Base-by-base conservation (phyloP, 345 rosid genomes). In the Lepidium didymum region DNA sequence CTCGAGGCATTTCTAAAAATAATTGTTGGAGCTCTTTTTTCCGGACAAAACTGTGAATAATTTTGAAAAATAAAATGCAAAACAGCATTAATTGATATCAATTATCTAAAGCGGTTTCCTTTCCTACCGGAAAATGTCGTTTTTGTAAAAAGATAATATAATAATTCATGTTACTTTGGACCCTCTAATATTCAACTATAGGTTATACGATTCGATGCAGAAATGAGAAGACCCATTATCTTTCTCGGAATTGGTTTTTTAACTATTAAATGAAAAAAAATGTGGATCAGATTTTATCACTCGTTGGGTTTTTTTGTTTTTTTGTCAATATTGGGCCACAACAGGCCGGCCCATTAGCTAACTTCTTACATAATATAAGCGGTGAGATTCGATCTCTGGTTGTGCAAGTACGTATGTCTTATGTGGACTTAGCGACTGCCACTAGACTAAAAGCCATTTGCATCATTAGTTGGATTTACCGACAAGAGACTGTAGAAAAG, bases 121-220 rank as follows among this genome's bases (percentile, higher is more conserved):
- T 45, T 19, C 47, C 50, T 27, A 27, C 40, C 23, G 4, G 50
- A 13, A 31, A 71, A 62, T 25, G 69, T 71, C 27, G 36, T 18
- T 54, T 18, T 21, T 11, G 31, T 47, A 11, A 12, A 58, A 58
- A 40, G 18, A 40, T 52, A 41, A 31, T 35, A 67, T 35, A 67
- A 55, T 55, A 63, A 63, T 37, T 62, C 62, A 44, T 67, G 69
- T 63, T 71, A 71, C 49, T 23, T 43, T 71, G 68, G 56, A 54
- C 75, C 75, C 50, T 54, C 63, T 34, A 25, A 37, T 72, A 55
- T 63, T 35, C 23, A 62, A 35, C 64, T 49, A 37, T 55, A 45
- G 35, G 57, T 2, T 54, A 64, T 27, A 63, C 64, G 52, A 46
- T 46, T 71, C 68, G 41, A 45, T 2, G 55, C 21, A 62, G 33